Evolutionary conservation across 768 basidiomycete species (phyloP).

Genomic region (Boletellus ananiceps): DNA sequence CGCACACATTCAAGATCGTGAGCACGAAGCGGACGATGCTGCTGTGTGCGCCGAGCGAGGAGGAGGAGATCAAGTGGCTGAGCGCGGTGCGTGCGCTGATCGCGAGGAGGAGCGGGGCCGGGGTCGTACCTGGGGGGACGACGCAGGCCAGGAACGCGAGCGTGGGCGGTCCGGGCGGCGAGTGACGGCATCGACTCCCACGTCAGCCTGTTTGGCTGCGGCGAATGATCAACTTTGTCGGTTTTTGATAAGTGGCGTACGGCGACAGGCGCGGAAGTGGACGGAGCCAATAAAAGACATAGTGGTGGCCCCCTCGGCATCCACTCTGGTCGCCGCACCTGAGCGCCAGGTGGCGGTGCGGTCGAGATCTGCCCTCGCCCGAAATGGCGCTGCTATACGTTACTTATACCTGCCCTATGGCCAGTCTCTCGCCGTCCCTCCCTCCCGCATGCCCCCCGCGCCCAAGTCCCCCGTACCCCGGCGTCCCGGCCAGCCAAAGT

Average conservation of each 20-base stretch:
- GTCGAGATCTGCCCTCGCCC: slow-evolving; percentile 18
- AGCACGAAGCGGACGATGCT: slow-evolving; percentile 88
- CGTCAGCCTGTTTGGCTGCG: no score
- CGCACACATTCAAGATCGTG: slow-evolving; percentile 89
- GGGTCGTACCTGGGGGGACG: slow-evolving; percentile 45
- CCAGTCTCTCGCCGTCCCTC: background rate
- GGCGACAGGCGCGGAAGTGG: slow-evolving; percentile 33
- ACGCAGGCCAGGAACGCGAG: slow-evolving; percentile 39
- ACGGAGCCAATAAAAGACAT: slow-evolving; percentile 23
- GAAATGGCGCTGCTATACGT: slow-evolving; percentile 13
- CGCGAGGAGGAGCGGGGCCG: slow-evolving; percentile 57
- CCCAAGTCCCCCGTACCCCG: slow-evolving; percentile 39
- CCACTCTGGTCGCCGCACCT: background rate
- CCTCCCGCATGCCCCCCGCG: slow-evolving; percentile 30
- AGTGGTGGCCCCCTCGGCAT: slow-evolving; percentile 15
- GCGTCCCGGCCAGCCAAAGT: slow-evolving; percentile 57
- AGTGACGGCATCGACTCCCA: slow-evolving; percentile 20
- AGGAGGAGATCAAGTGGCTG: slow-evolving; percentile 98
- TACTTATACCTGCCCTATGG: background rate
- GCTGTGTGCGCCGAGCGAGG: slow-evolving; percentile 92
- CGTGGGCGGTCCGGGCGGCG: slow-evolving; percentile 33
- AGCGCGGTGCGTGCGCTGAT: slow-evolving; percentile 92
- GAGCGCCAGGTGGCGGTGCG: background rate
- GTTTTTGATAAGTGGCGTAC: slow-evolving; percentile 28
- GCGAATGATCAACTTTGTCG: slow-evolving; percentile 6